Base-by-base conservation (phyloP, 371 early-diverging fungal species). In the Mucor indicus region DNA sequence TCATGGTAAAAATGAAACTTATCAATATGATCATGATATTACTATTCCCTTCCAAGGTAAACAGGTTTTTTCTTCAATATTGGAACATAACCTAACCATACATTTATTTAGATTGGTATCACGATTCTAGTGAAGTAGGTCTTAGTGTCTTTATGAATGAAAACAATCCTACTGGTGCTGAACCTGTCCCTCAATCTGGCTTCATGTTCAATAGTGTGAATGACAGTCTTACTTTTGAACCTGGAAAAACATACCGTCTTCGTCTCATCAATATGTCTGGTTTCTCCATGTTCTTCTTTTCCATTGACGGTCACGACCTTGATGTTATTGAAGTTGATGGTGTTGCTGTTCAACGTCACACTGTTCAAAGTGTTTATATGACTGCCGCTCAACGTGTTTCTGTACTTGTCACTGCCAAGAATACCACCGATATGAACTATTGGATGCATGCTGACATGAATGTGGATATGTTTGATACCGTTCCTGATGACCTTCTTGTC, bases 251-350 rank as follows among this genome's bases (percentile, higher is more conserved):
- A 15, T 90, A 90, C 66, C 86, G 91, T 36, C 61, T 93, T 24
- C 83, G 92, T 20, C 42, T 93, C 38, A 78, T 93, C 65, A 84
- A 83, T 47, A 83, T 84, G 74, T 77, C 83, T 24, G 78, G 83
- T 22, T 67, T 88, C 38, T 72, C 87, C 49, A 80, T 77, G 56
- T 88, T 82, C 61, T 74, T 75, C 52, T 69, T 91, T 61, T 72
- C 78, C 55, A 84, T 92, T 44, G 89, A 85, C 49, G 83, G 80
- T 35, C 92, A 91, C 62, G 69, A 76, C 30, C 60, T 92, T 70
- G 65, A 80, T 45, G 68, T 92, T 29, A 86, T 92, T 48, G 92
- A 90, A 65, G 76, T 83, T 20, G 92, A 92, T 49, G 92, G 92
- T 27, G 79, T 69, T 44, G 20, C 13, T 13, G 0, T 4, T 22